These are phyloP conservation scores for Bruguiera parviflora DNA, from an alignment of 345 rosid genomes.

Conservation along the genomic window DNA sequence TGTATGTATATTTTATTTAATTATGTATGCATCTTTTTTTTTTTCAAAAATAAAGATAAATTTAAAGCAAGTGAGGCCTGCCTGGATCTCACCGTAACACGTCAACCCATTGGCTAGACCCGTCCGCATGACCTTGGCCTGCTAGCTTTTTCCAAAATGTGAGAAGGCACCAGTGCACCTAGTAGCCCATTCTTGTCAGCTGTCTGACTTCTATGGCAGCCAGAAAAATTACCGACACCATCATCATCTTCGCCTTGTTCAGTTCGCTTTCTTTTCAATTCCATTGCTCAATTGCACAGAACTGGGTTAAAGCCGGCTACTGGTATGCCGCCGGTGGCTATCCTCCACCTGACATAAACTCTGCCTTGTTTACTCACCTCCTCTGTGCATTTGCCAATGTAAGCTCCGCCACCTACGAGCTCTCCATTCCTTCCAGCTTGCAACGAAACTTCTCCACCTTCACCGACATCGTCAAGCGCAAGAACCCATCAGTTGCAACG, in stretches of 20 bases:
- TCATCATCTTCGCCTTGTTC: background rate
- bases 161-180: too few relatives aligned
- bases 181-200: too few relatives aligned
- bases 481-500: conserved; percentile 26
- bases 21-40: too few relatives aligned
- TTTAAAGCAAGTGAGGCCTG: too few relatives aligned
- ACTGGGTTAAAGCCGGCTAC: conserved; percentile 13
- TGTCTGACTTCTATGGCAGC: background rate
- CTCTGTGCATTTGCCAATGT: conserved; percentile 12
- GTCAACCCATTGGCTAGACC: too few relatives aligned
- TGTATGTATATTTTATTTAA: too few relatives aligned
- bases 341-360: conserved; percentile 4
- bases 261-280: background rate
- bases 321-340: conserved; percentile 3
- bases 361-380: conserved; percentile 16
- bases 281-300: background rate
- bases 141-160: too few relatives aligned
- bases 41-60: too few relatives aligned
- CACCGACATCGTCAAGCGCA: conserved; percentile 22
- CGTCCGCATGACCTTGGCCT: too few relatives aligned
- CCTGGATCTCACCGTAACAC: too few relatives aligned
- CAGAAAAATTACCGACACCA: background rate
- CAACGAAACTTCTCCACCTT: conserved; percentile 25
- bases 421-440: background rate
- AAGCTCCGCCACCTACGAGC: conserved; percentile 18